Base-by-base conservation (phyloP, 495 filamentous ascomycete genomes). In the Cercophora sp. region DNA sequence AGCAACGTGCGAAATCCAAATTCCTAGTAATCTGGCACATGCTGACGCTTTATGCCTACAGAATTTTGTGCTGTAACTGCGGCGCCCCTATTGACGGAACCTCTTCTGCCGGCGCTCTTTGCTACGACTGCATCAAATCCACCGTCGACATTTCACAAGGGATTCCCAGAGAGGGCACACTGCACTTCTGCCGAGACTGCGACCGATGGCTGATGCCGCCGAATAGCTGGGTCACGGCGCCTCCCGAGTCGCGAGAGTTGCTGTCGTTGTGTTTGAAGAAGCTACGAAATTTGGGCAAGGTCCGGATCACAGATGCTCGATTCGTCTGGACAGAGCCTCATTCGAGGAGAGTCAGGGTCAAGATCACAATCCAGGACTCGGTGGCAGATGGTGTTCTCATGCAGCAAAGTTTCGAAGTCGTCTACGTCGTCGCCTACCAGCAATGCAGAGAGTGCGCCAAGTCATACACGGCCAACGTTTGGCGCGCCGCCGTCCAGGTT, bases 251-350 rank as follows among this genome's bases (percentile, higher is more conserved):
- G 19, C 82, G 89, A 68, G 93, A 96, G 68, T 72, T 98, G 36
- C 74, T 98, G 22, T 91, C 93, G 9, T 67, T 96, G 24, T 98
- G 93, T 73, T 71, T 98, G 48, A 80, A 87, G 61, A 88, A 87
- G 61, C 68, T 98, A 50, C 77, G 82, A 45, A 90, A 91, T 32
- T 69, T 98, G 49, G 78, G 80, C 59, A 93, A 89, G 72, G 88
- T 94, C 48, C 77, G 93, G 35, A 91, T 98, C 55, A 89, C 93
- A 63, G 93, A 98, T 60, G 93, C 93, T 29, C 86, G 82, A 60
- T 98, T 98, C 65, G 89, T 96, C 57, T 98, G 93, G 93, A 98
- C 93, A 2, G 93, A 98, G 70, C 93, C 93, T 5, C 93, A 98
- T 74, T 94, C 88, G 43, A 77, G 88, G 61, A 76, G 93, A 60